Conservation (phyloP, 352 stramenopile species). For the Phytophthora pisi region DNA sequence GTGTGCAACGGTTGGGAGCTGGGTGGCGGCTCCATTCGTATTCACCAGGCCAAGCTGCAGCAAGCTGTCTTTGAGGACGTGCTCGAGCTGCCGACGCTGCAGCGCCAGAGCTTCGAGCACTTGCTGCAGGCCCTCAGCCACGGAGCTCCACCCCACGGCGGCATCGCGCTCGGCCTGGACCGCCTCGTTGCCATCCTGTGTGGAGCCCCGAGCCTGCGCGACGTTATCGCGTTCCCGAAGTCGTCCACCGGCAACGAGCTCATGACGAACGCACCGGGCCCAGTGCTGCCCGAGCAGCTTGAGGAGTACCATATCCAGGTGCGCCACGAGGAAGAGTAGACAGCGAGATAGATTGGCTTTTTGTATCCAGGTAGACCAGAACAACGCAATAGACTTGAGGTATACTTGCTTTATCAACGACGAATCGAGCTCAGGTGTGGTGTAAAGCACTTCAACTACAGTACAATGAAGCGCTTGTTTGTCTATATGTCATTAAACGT, state of each 20-base stretch:
- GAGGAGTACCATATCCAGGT: slow-evolving; percentile 83
- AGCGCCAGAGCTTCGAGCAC: slow-evolving; percentile 86
- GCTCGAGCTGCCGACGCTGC: slow-evolving; percentile 64
- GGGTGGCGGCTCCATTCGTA: slow-evolving; percentile 85
- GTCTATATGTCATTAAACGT: background rate
- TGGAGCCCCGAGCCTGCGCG: slow-evolving; percentile 74
- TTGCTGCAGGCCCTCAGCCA: slow-evolving; percentile 80
- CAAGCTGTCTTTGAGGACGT: slow-evolving; percentile 81
- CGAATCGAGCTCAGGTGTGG: too few species aligned
- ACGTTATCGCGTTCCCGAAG: slow-evolving; percentile 93
- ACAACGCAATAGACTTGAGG: slow-evolving; percentile 20
- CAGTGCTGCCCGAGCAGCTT: slow-evolving; percentile 70
- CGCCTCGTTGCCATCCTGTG: slow-evolving; percentile 86
- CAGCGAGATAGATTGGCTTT: background rate
- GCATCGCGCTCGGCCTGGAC: slow-evolving; percentile 88
- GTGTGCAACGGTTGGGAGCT: slow-evolving; percentile 91
- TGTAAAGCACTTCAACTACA: too few species aligned
- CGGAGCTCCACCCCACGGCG: slow-evolving; percentile 82
- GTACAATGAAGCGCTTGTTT: background rate
- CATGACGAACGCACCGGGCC: slow-evolving; percentile 81
- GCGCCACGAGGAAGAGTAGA: slow-evolving; percentile 35
- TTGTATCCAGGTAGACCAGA: background rate
- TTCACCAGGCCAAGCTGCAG: slow-evolving; percentile 79
- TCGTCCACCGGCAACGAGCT: slow-evolving; percentile 87
- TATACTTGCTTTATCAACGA: background rate